Conservation (phyloP, 1,284 basidiomycete species). For the Jaminaea rosea region DNA sequence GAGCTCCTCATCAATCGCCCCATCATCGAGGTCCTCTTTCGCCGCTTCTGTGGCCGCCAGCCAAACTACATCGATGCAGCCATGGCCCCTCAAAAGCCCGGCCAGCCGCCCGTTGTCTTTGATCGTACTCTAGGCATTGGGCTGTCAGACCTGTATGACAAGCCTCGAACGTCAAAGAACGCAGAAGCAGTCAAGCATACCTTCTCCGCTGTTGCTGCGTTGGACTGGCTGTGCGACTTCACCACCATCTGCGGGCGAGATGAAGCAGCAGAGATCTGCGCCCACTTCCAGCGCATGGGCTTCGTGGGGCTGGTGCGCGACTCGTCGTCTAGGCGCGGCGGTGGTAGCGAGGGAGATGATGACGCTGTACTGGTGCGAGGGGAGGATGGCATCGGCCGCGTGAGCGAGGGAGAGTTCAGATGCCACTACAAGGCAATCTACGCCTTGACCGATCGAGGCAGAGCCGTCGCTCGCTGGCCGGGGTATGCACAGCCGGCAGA, state of each 20-base stretch:
- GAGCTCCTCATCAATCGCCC: conserved; percentile 87
- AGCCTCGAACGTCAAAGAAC: conserved; percentile 53
- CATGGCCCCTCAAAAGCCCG: conserved; percentile 10
- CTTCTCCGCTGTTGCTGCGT: conserved; percentile 73
- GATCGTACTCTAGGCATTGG: conserved; percentile 52
- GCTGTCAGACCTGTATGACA: conserved; percentile 58
- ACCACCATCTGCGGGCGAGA: conserved; percentile 91
- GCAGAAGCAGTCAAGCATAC: conserved; percentile 59
- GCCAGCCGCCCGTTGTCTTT: conserved; percentile 15
- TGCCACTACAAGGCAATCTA: conserved; percentile 91
- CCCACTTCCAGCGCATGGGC: conserved; percentile 92
- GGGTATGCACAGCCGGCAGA: conserved; percentile 14
- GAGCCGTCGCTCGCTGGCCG: conserved; percentile 65
- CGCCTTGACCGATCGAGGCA: conserved; percentile 82
- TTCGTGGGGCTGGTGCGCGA: conserved; percentile 68
- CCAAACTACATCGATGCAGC: conserved; percentile 24
- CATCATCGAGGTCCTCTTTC: conserved; percentile 88
- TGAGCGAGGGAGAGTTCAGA: conserved; percentile 62
- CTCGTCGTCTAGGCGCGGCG: conserved; percentile 47
- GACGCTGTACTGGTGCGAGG: conserved; percentile 30
- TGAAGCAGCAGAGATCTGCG: conserved; percentile 92
- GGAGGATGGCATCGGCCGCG: conserved; percentile 26
- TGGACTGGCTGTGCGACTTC: conserved; percentile 97
- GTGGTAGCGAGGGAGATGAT: conserved; percentile 32
- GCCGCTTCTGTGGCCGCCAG: conserved; percentile 73